phyloP scores from a whole-genome alignment of 257 asterid species.

The Penstemon davidsonii region DNA sequence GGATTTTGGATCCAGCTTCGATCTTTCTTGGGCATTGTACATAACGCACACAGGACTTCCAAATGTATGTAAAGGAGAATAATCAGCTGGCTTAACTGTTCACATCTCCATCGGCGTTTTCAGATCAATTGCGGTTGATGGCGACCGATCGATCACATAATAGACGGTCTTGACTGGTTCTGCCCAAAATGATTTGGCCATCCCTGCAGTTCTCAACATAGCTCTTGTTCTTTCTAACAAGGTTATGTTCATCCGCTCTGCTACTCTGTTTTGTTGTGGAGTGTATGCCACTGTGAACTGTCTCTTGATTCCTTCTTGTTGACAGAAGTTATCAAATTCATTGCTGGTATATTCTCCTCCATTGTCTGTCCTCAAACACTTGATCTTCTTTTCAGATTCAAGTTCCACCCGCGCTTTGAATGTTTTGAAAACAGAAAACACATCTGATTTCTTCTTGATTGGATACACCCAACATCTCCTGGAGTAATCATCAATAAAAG shows the following conservation, averaged over 20 bases:
- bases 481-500: too few species aligned
- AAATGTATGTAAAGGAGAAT: conserved; percentile 24
- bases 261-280: conserved; percentile 29
- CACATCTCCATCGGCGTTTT: conserved; percentile 30
- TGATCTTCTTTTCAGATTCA: too few species aligned
- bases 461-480: too few species aligned
- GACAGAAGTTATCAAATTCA: too few species aligned
- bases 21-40: conserved; percentile 15
- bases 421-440: too few species aligned
- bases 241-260: conserved; percentile 28
- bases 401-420: too few species aligned
- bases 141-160: conserved; percentile 27
- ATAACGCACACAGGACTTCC: conserved; percentile 17
- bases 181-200: conserved; percentile 23
- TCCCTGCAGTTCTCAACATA: conserved; percentile 23
- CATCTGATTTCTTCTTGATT: too few species aligned
- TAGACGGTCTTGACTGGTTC: conserved; percentile 15
- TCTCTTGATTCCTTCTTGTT: conserved; percentile 10
- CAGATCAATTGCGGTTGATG: conserved; percentile 13
- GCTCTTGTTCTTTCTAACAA: conserved; percentile 19
- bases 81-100: conserved; percentile 22
- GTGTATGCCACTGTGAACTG: conserved; percentile 18
- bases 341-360: too few species aligned
- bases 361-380: too few species aligned
- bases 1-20: conserved; percentile 26